Evolutionary conservation across 257 asterid genomes (phyloP).

Genomic region (Nicotiana benthamiana): DNA sequence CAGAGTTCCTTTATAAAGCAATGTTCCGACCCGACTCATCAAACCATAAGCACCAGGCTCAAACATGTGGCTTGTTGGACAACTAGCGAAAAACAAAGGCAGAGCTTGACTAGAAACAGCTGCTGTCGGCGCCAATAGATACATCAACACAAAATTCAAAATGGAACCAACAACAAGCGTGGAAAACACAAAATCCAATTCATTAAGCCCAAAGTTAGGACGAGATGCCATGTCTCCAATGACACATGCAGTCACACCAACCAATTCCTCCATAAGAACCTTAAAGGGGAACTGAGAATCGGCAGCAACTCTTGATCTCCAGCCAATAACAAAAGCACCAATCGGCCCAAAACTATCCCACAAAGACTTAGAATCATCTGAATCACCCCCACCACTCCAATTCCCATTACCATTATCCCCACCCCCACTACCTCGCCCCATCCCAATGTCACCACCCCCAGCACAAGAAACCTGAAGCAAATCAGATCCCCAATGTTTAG

Average conservation of each 20-base stretch:
- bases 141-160: slow-evolving; percentile 77
- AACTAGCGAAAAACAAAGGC: slow-evolving; percentile 61
- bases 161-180: slow-evolving; percentile 82
- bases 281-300: slow-evolving; percentile 91
- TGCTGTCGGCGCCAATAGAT: slow-evolving; percentile 75
- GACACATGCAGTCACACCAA: slow-evolving; percentile 75
- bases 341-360: slow-evolving; percentile 55
- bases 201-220: slow-evolving; percentile 86
- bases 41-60: slow-evolving; percentile 62
- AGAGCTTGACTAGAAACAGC: slow-evolving; percentile 31
- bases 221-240: slow-evolving; percentile 93
- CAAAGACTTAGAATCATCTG: slow-evolving; percentile 36
- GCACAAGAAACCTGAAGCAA: slow-evolving; percentile 17
- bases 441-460: slow-evolving; percentile 11
- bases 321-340: slow-evolving; percentile 66
- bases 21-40: slow-evolving; percentile 57
- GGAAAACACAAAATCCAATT: slow-evolving; percentile 86
- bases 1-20: slow-evolving; percentile 64
- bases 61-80: slow-evolving; percentile 85
- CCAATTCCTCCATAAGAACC: slow-evolving; percentile 89
- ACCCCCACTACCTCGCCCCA: slow-evolving; percentile 15
- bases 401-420: slow-evolving; percentile 30
- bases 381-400: slow-evolving; percentile 38
- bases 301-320: slow-evolving; percentile 89
- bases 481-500: background rate